phyloP scores from a whole-genome alignment of 805 yeast genomes.

The Candida awuae region DNA sequence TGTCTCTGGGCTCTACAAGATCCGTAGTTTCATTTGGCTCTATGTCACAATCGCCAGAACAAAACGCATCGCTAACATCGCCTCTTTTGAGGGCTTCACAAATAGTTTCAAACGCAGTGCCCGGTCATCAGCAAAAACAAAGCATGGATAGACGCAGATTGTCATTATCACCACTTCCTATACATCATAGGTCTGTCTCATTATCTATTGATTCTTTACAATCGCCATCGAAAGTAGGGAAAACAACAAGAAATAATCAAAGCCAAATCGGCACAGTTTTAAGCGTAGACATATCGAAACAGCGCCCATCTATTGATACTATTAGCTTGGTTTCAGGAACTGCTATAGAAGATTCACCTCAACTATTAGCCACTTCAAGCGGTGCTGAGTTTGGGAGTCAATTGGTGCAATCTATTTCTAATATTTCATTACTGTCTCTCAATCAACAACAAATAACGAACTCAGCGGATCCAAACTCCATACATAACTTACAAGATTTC shows the following conservation, averaged over 20 bases:
- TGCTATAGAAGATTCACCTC: conserved; percentile 20
- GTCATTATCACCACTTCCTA: conserved; percentile 4
- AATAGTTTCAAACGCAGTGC: neutral
- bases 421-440: conserved; percentile 29
- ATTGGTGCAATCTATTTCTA: conserved; percentile 30
- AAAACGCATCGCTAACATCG: neutral
- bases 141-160: neutral
- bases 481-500: neutral
- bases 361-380: conserved; percentile 29
- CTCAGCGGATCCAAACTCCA: neutral
- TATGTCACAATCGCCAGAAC: conserved; percentile 3
- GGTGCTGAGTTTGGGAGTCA: conserved; percentile 28
- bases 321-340: too few relatives aligned
- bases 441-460: conserved; percentile 19
- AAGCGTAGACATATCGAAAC: conserved; percentile 2
- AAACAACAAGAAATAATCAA: too few relatives aligned
- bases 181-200: conserved; percentile 1
- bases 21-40: conserved; percentile 4
- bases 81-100: conserved; percentile 1
- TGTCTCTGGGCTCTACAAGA: neutral
- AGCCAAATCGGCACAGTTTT: neutral
- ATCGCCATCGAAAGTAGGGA: too few relatives aligned
- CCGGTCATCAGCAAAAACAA: neutral
- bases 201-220: conserved; percentile 1
- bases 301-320: too few relatives aligned